Evolutionary conservation across 1,139 yeast genomes (phyloP).

Genomic region (Taphrina communis): DNA sequence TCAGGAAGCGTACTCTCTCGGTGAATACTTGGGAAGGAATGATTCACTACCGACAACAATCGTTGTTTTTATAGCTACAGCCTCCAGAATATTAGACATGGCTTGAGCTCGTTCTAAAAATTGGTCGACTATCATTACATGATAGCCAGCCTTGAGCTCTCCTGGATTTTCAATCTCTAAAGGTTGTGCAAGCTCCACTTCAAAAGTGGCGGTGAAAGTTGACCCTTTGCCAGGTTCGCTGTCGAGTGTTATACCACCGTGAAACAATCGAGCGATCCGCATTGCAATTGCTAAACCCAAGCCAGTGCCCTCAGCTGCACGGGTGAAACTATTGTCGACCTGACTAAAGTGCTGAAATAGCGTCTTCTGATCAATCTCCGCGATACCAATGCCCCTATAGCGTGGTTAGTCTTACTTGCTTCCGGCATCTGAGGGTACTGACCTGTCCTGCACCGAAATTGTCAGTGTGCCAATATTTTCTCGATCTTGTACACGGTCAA

Average conservation of each 20-base stretch:
- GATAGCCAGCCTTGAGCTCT: background rate
- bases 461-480: background rate
- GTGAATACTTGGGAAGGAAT: background rate
- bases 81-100: background rate
- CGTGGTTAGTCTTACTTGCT: slow-evolving; percentile 52
- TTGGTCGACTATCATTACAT: slow-evolving; percentile 14
- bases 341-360: slow-evolving; percentile 88
- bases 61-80: background rate
- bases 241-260: slow-evolving; percentile 86
- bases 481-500: slow-evolving; percentile 52
- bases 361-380: slow-evolving; percentile 77
- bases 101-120: slow-evolving; percentile 12
- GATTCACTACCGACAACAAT: background rate
- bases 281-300: slow-evolving; percentile 84
- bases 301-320: slow-evolving; percentile 91
- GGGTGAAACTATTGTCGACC: slow-evolving; percentile 89
- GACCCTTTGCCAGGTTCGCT: slow-evolving; percentile 23
- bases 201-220: slow-evolving; percentile 19
- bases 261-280: slow-evolving; percentile 84
- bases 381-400: slow-evolving; percentile 86
- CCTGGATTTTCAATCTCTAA: background rate
- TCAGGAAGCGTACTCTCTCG: background rate
- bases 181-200: background rate
- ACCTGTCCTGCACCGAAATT: slow-evolving; percentile 14
- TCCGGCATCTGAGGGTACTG: background rate